Evolutionary conservation across 129 eudicot genomes (phyloP), one percentile per base, ranked within the genome.

Genomic region (Ambrosia artemisiifolia): DNA sequence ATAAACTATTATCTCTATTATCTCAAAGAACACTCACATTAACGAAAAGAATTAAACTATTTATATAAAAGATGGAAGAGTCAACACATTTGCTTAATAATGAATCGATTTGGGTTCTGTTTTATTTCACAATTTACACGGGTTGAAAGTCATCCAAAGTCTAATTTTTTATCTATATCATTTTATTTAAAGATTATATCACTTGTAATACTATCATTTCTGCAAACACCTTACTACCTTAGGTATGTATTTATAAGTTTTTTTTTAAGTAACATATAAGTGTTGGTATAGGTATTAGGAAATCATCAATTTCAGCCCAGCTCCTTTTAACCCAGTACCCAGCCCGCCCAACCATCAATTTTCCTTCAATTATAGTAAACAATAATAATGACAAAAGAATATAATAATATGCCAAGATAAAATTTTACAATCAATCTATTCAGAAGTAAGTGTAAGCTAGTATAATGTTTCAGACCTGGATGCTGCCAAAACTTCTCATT

Each of bases 401-500:
- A 34, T 30, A 19, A 34, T 16, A 51, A 16, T n/a, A 69, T 50
- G 48, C 28, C 17, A 54, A 40, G 10, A 67, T 34, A 42, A 38
- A 20, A 16, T 70, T 43, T 83, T 87, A 80, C 83, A 85, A 76
- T 44, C 40, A 67, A 73, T 82, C 80, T 67, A 56, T 78, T 89
- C 92, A 71, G 88, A 78, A 18, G 34, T 51, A 36, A 51, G 48
- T 72, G 38, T 43, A 43, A 66, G 13, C 59, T 75, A 32, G 24
- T 30, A 55, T 43, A 57, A 28, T 6, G 24, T 28, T 67, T 20
- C 34, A 61, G 84, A 93, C 98, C 98, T 90, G 96, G 92, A 83
- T 87, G 86, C 73, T 84, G 95, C 98, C 98, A 93, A 70, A 93
- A 90, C 75, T 84, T 85, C 53, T 87, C 95, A 79, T 88, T 87